A percentile compares a stretch with the other conserved stretches of the same genome.
These are phyloP conservation scores for Piloderma croceum DNA, from an alignment of 768 basidiomycete genomes.

Conservation along the genomic window DNA sequence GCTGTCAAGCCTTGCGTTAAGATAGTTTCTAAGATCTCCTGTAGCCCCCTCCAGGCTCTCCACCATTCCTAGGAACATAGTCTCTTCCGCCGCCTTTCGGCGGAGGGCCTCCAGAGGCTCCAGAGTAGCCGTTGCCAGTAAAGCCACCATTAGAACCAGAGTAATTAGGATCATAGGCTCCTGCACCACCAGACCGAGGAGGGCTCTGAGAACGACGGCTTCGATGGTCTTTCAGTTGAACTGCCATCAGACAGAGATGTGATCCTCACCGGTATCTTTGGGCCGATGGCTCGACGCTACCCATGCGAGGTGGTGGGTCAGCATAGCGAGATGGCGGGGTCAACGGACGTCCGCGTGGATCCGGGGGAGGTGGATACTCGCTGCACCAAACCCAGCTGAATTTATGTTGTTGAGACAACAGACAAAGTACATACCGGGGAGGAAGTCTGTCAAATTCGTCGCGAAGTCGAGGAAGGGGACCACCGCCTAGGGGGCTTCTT, in stretches of 20 bases:
- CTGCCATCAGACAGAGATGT: background rate
- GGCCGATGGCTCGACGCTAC: slow-evolving; percentile 34
- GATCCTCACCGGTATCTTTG: slow-evolving; percentile 32
- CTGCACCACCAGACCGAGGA: slow-evolving; percentile 41
- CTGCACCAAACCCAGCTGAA: slow-evolving; percentile 27
- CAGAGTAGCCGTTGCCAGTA: slow-evolving; percentile 47
- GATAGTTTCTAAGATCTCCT: slow-evolving; percentile 19
- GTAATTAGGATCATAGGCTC: slow-evolving; percentile 48
- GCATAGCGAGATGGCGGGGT: slow-evolving; percentile 45
- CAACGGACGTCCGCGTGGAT: slow-evolving; percentile 46
- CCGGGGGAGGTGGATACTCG: slow-evolving; percentile 53
- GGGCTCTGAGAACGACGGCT: slow-evolving; percentile 76
- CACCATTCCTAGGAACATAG: slow-evolving; percentile 29
- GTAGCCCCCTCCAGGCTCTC: slow-evolving; percentile 26
- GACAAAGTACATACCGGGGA: slow-evolving; percentile 41
- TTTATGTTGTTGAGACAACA: slow-evolving; percentile 1
- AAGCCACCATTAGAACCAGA: slow-evolving; percentile 32
- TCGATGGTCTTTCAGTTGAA: slow-evolving; percentile 3
- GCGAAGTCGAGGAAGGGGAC: slow-evolving; percentile 47
- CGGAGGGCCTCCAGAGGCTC: slow-evolving; percentile 26
- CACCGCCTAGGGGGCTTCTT: slow-evolving; percentile 50
- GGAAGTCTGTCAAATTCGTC: slow-evolving; percentile 64
- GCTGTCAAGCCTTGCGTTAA: background rate
- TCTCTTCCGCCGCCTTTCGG: slow-evolving; percentile 31
- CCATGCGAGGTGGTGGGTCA: slow-evolving; percentile 46